These are phyloP conservation scores for Kuraishia capsulata DNA, from an alignment of 805 yeast species.

Conservation along the genomic window DNA sequence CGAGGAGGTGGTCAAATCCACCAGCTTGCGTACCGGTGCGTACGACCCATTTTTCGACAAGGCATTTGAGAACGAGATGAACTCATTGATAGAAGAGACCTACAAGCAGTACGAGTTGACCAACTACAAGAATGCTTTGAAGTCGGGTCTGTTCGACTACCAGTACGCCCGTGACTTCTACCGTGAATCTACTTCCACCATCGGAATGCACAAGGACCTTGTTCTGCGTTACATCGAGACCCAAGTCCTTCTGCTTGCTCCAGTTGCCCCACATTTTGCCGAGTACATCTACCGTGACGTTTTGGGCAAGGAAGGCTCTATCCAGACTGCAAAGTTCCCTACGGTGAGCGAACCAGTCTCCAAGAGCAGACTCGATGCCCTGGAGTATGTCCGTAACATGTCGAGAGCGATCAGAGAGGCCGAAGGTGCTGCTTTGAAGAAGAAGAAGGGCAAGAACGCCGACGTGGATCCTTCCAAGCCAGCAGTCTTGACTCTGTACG, in stretches of 20 bases:
- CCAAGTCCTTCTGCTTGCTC: conserved; percentile 79
- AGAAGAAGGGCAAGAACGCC: conserved; percentile 73
- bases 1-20: conserved; percentile 57
- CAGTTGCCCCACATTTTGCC: conserved; percentile 93
- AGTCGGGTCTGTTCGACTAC: conserved; percentile 86
- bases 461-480: conserved; percentile 73
- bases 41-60: conserved; percentile 64
- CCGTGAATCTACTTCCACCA: conserved; percentile 57
- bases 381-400: conserved; percentile 70
- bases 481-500: conserved; percentile 59
- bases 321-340: conserved; percentile 78
- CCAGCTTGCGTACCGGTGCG: conserved; percentile 50
- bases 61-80: conserved; percentile 93
- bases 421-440: conserved; percentile 77
- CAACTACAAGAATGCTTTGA: conserved; percentile 81
- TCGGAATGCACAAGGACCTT: conserved; percentile 74
- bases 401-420: conserved; percentile 86
- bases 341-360: conserved; percentile 61
- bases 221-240: conserved; percentile 75
- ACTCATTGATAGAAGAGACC: conserved; percentile 66
- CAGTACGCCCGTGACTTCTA: conserved; percentile 95
- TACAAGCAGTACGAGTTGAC: conserved; percentile 63
- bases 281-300: conserved; percentile 85
- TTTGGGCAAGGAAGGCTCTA: conserved; percentile 53
- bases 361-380: conserved; percentile 50